Evolutionary conservation across 441 rosid genomes (phyloP).

Genomic region (Corymbia calophylla): DNA sequence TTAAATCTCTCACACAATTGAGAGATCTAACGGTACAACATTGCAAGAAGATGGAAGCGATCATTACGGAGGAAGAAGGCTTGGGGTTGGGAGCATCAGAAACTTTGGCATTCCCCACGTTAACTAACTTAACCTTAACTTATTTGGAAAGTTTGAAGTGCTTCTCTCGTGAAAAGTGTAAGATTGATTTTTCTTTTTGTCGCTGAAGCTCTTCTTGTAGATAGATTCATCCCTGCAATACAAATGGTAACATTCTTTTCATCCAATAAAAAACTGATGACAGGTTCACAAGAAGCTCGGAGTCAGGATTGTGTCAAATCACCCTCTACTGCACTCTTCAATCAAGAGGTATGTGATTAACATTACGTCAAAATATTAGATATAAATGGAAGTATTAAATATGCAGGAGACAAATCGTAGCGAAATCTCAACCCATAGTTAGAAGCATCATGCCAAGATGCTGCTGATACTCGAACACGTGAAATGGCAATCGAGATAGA

Average conservation of each 20-base stretch:
- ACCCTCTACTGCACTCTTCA: accelerated
- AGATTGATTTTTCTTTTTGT: not conserved
- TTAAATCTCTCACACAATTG: not conserved
- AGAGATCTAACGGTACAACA: accelerated
- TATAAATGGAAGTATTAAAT: too few relatives aligned
- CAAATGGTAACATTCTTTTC: not conserved
- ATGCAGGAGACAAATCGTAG: too few relatives aligned
- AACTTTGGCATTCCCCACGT: accelerated
- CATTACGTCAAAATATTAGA: too few relatives aligned
- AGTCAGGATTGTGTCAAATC: accelerated
- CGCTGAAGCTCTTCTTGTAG: accelerated
- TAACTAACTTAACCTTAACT: accelerated
- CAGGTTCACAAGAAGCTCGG: not conserved
- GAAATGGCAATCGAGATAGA: too few relatives aligned
- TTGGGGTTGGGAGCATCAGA: too few relatives aligned
- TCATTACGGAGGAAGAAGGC: not conserved
- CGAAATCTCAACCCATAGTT: too few relatives aligned
- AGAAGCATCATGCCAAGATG: too few relatives aligned
- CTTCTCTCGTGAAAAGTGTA: not conserved
- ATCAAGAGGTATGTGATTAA: not conserved
- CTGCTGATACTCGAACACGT: too few relatives aligned
- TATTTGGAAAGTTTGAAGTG: accelerated
- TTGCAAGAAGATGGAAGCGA: not conserved
- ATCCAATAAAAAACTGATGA: not conserved
- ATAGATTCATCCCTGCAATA: not conserved